Base-by-base conservation (phyloP, 371 early-diverging fungal genomes). In the Actinomucor elegans region DNA sequence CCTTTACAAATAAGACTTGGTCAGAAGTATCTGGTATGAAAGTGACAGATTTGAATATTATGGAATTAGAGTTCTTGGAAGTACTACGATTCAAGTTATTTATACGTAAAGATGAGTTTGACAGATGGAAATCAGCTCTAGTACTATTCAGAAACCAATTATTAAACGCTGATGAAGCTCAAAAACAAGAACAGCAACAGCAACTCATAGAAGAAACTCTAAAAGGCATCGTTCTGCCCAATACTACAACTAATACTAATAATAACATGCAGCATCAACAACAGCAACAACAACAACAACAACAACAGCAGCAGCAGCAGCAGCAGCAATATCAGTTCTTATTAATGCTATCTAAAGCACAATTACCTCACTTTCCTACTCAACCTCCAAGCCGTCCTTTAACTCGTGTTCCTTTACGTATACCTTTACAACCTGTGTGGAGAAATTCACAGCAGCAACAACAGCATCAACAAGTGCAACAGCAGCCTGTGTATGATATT, bases 1-100 rank as follows among this genome's bases (percentile, higher is more conserved):
- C 85, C 0, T 87, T 83, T 47, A 85, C 85, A 9, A 87, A 87
- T 69, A 84, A 85, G 57, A 83, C 86, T 3, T 87, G 86, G 86
- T 79, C 85, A 4, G 82, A 83, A 26, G 82, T 87, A 7, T 83
- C 85, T 9, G 83, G 82, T 21, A 81, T 87, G 72, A 81, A 77
- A 35, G 78, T 86, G 27, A 65, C 69, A 14, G 83, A 86, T 41
- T 70, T 87, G 38, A 85, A 86, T 48, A 80, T 84, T 20, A 86
- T 87, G 85, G 88, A 87, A 65, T 66, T 83, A 47, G 88, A 87
- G 56, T 87, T 87, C 52, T 48, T 87, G 36, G 78, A 83, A 55
- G 79, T 80, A 7, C 66, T 87, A 34, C 57, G 77, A 44, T 87
- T 83, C 52, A 60, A 74, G 23, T 50, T 87, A 35, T 81, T 80